Evolutionary conservation across 2,329 filamentous ascomycete species (phyloP).

Genomic region (Achaetomium macrosporum): DNA sequence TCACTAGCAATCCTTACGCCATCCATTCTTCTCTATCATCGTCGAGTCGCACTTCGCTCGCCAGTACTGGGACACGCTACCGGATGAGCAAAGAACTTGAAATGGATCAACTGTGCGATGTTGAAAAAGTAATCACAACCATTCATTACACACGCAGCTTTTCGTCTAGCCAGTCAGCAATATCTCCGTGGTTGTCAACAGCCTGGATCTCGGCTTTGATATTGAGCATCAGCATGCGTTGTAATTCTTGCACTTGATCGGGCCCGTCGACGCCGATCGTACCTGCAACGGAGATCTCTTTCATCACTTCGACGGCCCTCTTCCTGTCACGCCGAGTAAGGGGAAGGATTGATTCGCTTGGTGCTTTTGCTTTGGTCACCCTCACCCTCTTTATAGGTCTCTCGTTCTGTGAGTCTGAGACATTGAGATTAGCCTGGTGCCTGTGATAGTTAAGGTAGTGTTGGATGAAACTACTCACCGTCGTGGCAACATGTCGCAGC

Average conservation of each 20-base stretch:
- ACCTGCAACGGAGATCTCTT: conserved; percentile 30
- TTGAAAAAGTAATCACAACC: no score
- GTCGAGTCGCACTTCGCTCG: no score
- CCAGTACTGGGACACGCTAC: no score
- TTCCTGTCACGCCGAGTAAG: conserved; percentile 53
- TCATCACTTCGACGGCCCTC: conserved; percentile 50
- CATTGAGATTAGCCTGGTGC: neutral
- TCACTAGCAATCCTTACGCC: no score
- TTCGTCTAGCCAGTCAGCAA: conserved; percentile 45
- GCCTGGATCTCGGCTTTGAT: conserved; percentile 74
- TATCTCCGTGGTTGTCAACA: conserved; percentile 50
- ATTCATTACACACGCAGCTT: neutral
- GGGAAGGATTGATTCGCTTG: conserved; percentile 20
- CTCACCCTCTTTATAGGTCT: conserved; percentile 14
- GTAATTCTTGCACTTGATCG: conserved; percentile 52
- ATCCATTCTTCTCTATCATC: no score
- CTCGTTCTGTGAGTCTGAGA: conserved; percentile 5
- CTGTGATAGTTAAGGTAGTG: no score
- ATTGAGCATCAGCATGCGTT: conserved; percentile 67
- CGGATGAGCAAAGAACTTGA: no score
- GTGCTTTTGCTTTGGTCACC: neutral
- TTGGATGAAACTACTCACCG: conserved; percentile 9
- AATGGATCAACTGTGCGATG: neutral
- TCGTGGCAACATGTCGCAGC: conserved; percentile 8
- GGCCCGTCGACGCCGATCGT: conserved; percentile 28